These are phyloP conservation scores for Ochetophila trinervis DNA, from an alignment of 306 rosid genomes.

Conservation along the genomic window DNA sequence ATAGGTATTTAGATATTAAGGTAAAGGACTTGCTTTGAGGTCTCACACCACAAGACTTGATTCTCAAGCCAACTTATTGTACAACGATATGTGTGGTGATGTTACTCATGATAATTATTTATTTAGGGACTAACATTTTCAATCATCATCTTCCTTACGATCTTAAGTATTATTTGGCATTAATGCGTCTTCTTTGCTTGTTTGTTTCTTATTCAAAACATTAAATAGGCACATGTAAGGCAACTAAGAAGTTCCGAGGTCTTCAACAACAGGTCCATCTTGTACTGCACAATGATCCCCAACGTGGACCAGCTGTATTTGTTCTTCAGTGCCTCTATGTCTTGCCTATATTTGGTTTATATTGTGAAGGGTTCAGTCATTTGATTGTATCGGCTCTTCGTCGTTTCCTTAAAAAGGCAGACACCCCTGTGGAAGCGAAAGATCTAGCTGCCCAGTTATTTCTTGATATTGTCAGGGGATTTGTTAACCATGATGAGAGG, in stretches of 20 bases:
- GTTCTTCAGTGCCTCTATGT: conserved; percentile 70
- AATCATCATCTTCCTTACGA: conserved; percentile 4
- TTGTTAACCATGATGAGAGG: conserved; percentile 62
- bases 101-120: not conserved
- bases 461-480: conserved; percentile 64
- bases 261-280: conserved; percentile 80
- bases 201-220: conserved; percentile 33
- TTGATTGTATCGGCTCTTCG: conserved; percentile 71
- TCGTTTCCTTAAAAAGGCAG: conserved; percentile 55
- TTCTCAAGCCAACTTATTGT: conserved; percentile 6
- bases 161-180: not conserved
- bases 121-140: not conserved
- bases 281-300: conserved; percentile 76
- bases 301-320: conserved; percentile 83
- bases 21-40: conserved; percentile 1
- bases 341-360: conserved; percentile 65
- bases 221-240: conserved; percentile 78
- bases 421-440: conserved; percentile 36
- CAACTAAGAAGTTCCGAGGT: conserved; percentile 76
- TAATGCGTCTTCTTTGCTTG: conserved; percentile 27
- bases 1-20: not conserved
- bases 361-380: conserved; percentile 80
- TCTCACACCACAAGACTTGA: not conserved
- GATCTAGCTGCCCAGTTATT: conserved; percentile 66
- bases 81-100: not conserved